Percentiles rank a stretch among this genome's conserved stretches.
Evolutionary conservation across 768 basidiomycete species (phyloP).

Genomic region (Xerocomellus dryophilus): DNA sequence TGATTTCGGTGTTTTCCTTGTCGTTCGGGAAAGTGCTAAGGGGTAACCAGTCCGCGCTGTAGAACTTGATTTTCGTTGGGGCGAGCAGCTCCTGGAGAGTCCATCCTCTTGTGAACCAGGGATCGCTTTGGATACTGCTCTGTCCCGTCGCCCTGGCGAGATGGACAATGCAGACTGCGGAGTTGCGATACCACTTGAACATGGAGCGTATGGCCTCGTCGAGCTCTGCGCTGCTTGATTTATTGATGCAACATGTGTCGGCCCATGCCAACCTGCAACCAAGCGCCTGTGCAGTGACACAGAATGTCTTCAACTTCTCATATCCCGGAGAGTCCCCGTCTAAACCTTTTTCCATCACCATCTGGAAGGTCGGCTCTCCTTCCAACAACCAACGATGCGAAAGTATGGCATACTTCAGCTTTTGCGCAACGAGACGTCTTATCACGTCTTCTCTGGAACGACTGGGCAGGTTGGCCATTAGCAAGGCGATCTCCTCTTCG

Average conservation of each 20-base stretch:
- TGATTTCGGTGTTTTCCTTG: slow-evolving; percentile 18
- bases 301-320: slow-evolving; percentile 18
- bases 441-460: slow-evolving; percentile 6
- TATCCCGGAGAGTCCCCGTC: slow-evolving; percentile 1
- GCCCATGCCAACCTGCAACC: slow-evolving; percentile 24
- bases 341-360: slow-evolving; percentile 6
- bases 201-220: slow-evolving; percentile 31
- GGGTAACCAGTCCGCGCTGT: slow-evolving; percentile 11
- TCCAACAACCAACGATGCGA: slow-evolving; percentile 14
- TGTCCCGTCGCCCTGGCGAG: slow-evolving; percentile 6
- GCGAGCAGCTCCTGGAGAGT: slow-evolving; percentile 24
- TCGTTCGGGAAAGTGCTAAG: slow-evolving; percentile 14
- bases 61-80: slow-evolving; percentile 21
- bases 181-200: slow-evolving; percentile 24
- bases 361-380: slow-evolving; percentile 14
- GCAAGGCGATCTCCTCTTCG: slow-evolving; percentile 3
- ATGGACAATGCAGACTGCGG: slow-evolving; percentile 22
- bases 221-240: slow-evolving; percentile 29
- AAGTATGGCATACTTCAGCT: slow-evolving; percentile 13
- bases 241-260: slow-evolving; percentile 29
- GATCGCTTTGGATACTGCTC: slow-evolving; percentile 8
- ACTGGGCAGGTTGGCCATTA: background rate
- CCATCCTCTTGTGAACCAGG: slow-evolving; percentile 24
- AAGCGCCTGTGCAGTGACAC: slow-evolving; percentile 4
- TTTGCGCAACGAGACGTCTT: slow-evolving; percentile 3